These are phyloP conservation scores for Ascochyta viciae-villosae DNA, from an alignment of 2,329 filamentous ascomycete species.

Conservation along the genomic window DNA sequence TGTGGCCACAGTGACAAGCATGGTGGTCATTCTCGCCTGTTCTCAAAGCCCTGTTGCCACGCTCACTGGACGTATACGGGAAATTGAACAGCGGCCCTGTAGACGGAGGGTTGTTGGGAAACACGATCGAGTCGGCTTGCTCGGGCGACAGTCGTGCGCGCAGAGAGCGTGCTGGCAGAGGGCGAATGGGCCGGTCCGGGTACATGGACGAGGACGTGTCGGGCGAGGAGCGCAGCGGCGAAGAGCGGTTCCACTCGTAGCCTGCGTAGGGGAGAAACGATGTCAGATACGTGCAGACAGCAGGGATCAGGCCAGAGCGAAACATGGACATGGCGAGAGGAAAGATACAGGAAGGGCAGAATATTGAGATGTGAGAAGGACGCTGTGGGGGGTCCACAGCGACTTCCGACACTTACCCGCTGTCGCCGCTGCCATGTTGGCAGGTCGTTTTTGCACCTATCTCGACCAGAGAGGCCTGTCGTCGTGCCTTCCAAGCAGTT, in stretches of 20 bases:
- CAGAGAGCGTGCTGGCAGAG: constrained; percentile 85
- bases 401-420: constrained; percentile 46
- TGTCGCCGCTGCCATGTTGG: constrained; percentile 51
- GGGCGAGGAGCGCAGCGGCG: constrained; percentile 54
- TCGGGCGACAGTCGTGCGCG: constrained; percentile 88
- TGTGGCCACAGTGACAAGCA: constrained; percentile 55
- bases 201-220: constrained; percentile 83
- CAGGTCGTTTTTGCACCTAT: constrained; percentile 31
- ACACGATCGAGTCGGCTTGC: constrained; percentile 80
- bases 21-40: constrained; percentile 62
- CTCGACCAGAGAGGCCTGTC: constrained; percentile 14
- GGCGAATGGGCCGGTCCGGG: constrained; percentile 90
- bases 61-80: constrained; percentile 54
- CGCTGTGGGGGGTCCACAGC: constrained; percentile 31
- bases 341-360: constrained; percentile 24
- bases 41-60: constrained; percentile 37
- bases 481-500: constrained; percentile 10
- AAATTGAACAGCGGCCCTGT: constrained; percentile 79
- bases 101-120: constrained; percentile 76
- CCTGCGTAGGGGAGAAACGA: constrained; percentile 44
- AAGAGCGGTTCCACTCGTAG: constrained; percentile 52
- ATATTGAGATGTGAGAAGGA: constrained; percentile 30
- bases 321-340: constrained; percentile 25
- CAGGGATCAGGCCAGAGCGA: constrained; percentile 29
- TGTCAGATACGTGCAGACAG: constrained; percentile 44